Percentiles rank a stretch among this genome's conserved stretches.
phyloP scores from a whole-genome alignment of 2,329 filamentous ascomycete species.

The Ustulina deusta region DNA sequence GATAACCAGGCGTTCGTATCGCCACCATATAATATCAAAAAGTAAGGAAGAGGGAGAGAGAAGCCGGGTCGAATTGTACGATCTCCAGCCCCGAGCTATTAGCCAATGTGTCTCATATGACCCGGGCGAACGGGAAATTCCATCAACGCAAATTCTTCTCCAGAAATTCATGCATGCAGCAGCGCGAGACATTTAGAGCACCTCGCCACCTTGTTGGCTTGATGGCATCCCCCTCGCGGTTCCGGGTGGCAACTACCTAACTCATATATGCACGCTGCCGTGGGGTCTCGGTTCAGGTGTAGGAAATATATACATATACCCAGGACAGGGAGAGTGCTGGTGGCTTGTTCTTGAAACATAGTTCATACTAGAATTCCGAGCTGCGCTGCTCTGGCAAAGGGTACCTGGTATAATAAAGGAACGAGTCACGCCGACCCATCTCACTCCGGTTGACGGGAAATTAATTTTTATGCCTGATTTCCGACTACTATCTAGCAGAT shows the following conservation, averaged over 20 bases:
- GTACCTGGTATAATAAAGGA: background rate
- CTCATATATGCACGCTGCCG: conserved; percentile 14
- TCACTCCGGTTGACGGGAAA: background rate
- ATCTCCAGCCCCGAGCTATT: background rate
- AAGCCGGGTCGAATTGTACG: background rate
- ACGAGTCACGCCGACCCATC: background rate
- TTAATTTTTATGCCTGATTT: background rate
- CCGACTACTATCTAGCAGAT: background rate
- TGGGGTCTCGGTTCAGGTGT: background rate
- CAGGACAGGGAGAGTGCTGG: background rate
- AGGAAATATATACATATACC: background rate
- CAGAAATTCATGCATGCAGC: background rate
- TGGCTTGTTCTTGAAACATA: background rate
- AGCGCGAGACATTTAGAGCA: background rate
- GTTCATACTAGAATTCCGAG: background rate
- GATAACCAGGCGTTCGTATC: background rate
- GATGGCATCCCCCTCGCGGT: no score
- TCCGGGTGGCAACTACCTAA: no score
- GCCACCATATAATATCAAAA: background rate
- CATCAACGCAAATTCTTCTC: background rate
- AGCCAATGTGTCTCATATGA: background rate
- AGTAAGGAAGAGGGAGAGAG: background rate
- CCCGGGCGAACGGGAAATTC: background rate
- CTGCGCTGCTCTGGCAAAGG: background rate
- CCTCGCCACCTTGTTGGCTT: background rate